These are phyloP conservation scores for Rhipidocladum racemiflorum DNA, from an alignment of 176 grass and related monocot species.

Conservation along the genomic window DNA sequence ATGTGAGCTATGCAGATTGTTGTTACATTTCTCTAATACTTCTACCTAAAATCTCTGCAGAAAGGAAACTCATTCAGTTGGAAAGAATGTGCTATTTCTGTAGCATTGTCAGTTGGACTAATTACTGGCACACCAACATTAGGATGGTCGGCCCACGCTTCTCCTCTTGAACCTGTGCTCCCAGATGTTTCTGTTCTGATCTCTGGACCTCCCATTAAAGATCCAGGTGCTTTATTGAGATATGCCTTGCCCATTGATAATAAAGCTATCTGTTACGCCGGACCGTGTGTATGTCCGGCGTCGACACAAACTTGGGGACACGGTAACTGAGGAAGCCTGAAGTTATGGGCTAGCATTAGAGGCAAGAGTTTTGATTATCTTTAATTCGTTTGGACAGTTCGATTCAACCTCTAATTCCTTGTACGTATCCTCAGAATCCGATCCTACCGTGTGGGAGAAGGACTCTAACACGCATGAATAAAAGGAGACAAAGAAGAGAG, in stretches of 20 bases:
- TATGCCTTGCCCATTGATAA: slow-evolving; percentile 95
- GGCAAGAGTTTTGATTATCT: no score
- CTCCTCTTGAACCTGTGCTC: slow-evolving; percentile 51
- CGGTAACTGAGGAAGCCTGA: no score
- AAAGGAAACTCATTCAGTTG: slow-evolving; percentile 56
- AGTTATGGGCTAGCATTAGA: no score
- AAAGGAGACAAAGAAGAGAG: no score
- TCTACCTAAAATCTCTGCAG: slow-evolving; percentile 41
- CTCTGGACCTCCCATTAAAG: slow-evolving; percentile 95
- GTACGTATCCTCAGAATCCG: no score
- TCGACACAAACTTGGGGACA: no score
- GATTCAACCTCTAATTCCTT: no score
- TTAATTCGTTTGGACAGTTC: no score
- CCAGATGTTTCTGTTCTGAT: slow-evolving; percentile 95
- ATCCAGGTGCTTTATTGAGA: slow-evolving; percentile 92
- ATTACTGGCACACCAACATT: slow-evolving; percentile 47
- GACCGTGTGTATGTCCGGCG: no score
- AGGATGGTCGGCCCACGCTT: slow-evolving; percentile 50
- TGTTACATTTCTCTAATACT: slow-evolving; percentile 18
- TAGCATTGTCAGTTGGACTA: slow-evolving; percentile 77
- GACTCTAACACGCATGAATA: no score
- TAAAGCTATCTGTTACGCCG: no score
- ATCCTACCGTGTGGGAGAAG: no score
- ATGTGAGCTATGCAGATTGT: neutral
- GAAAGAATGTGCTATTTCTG: slow-evolving; percentile 77